These are phyloP conservation scores for Gossypium laxum DNA, from an alignment of 441 rosid genomes.

Conservation along the genomic window DNA sequence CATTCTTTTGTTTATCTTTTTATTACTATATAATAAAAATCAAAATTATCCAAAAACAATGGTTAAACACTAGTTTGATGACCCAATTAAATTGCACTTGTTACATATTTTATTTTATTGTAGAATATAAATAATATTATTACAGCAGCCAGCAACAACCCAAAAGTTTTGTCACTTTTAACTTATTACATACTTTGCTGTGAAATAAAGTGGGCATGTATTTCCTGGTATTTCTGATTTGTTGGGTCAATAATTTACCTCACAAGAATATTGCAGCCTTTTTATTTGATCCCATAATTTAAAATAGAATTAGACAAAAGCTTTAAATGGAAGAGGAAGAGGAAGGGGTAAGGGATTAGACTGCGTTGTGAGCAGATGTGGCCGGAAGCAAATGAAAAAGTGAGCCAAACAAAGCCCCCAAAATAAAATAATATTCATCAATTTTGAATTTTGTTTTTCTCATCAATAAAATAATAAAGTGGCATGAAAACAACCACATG, in stretches of 20 bases:
- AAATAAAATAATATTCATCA: background rate
- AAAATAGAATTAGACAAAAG: no score
- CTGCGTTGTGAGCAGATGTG: constrained; percentile 15
- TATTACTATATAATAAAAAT: background rate
- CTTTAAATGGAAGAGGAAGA: no score
- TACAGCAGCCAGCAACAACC: background rate
- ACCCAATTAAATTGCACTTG: background rate
- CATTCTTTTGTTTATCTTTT: no score
- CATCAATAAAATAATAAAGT: constrained; percentile 11
- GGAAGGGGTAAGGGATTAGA: background rate
- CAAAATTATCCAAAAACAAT: background rate
- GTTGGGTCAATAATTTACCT: no score
- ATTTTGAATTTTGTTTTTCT: no score
- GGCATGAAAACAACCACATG: constrained; percentile 30
- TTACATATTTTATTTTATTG: background rate
- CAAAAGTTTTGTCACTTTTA: background rate
- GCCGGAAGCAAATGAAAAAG: constrained; percentile 14
- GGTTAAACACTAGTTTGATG: background rate
- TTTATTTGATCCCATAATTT: no score
- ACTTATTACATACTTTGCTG: background rate
- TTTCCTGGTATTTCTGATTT: no score
- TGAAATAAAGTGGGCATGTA: no score
- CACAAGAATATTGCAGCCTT: no score
- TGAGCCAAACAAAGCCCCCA: background rate
- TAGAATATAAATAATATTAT: background rate